A percentile compares a stretch with the other conserved stretches of the same genome.
Evolutionary conservation across 345 rosid genomes (phyloP).

Genomic region (Psidium friedrichsthalianum): DNA sequence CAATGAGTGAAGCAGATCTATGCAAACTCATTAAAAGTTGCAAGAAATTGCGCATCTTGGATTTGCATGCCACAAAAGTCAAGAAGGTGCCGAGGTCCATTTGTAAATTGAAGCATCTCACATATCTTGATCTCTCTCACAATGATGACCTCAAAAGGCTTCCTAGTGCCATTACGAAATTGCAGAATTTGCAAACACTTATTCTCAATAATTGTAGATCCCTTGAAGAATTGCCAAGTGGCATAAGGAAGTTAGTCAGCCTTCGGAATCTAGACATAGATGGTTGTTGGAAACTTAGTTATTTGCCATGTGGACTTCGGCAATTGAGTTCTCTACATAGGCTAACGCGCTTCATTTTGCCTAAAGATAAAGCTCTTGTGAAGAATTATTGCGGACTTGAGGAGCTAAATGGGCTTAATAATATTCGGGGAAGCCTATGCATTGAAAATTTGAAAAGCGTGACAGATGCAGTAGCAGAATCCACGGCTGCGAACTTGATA

Average conservation of each 20-base stretch:
- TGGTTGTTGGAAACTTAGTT: too few species aligned
- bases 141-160: accelerated
- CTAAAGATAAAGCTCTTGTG: not conserved
- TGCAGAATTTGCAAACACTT: not conserved
- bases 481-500: not conserved
- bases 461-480: not conserved
- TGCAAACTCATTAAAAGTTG: too few species aligned
- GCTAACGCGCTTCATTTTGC: not conserved
- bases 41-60: too few species aligned
- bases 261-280: not conserved
- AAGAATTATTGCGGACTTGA: not conserved
- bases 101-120: too few species aligned
- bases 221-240: not conserved
- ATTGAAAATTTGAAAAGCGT: too few species aligned
- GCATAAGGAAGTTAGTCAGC: accelerated
- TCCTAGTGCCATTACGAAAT: not conserved
- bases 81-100: too few species aligned
- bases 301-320: not conserved
- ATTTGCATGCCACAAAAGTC: too few species aligned
- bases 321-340: not conserved
- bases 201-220: accelerated
- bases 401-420: not conserved
- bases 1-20: too few species aligned
- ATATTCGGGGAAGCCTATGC: not conserved
- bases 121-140: too few species aligned